Percentiles rank a stretch among this genome's conserved stretches.
phyloP scores from a whole-genome alignment of 1,284 basidiomycete species.

The Ganoderma meredithae region DNA sequence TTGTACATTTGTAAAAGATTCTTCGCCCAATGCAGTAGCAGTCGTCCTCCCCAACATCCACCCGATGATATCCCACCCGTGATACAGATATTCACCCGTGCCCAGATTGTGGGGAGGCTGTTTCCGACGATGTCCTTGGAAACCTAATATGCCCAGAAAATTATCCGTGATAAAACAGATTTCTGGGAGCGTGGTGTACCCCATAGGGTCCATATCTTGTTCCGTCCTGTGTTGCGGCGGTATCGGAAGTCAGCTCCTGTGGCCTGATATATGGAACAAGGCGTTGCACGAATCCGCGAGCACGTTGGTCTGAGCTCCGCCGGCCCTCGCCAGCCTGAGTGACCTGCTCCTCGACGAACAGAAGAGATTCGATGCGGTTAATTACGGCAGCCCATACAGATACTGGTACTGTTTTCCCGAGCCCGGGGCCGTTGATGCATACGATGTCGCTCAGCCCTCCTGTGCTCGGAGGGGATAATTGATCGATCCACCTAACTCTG shows the following conservation, averaged over 20 bases:
- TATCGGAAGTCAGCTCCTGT: constrained; percentile 21
- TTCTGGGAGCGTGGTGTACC: background rate
- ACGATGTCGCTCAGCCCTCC: constrained; percentile 13
- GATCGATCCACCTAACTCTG: constrained; percentile 5
- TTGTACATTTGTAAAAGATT: constrained; percentile 2
- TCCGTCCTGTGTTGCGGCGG: constrained; percentile 17
- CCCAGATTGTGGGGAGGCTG: background rate
- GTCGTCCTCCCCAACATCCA: background rate
- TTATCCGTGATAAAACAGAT: background rate
- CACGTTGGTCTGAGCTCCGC: background rate
- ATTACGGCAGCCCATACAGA: constrained; percentile 28
- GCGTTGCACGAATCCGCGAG: background rate
- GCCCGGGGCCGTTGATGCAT: background rate
- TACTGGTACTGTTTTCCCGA: constrained; percentile 12
- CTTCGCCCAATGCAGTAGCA: background rate
- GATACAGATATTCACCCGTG: constrained; percentile 3
- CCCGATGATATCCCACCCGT: background rate
- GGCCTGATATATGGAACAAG: constrained; percentile 1
- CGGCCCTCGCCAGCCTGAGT: background rate
- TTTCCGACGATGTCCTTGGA: constrained; percentile 13
- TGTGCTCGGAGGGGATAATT: constrained; percentile 1
- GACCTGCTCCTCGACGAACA: background rate
- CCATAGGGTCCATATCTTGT: background rate
- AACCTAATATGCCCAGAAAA: constrained; percentile 14
- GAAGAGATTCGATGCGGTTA: background rate